Evolutionary conservation across 306 rosid species (phyloP), one percentile per base, ranked within the genome.

Genomic region (Myrica gale): DNA sequence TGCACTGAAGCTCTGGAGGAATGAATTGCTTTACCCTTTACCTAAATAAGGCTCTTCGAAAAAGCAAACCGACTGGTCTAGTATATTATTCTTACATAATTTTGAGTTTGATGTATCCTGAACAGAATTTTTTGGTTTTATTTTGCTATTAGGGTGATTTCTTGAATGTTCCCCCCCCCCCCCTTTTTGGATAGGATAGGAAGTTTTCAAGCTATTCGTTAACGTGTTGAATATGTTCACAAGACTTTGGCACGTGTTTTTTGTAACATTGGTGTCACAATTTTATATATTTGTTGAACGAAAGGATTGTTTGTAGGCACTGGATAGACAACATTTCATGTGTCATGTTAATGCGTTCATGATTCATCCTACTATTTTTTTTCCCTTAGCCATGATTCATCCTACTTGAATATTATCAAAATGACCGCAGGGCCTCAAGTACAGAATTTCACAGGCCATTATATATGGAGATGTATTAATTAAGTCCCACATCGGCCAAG

Each of bases 1-100:
- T 57, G 84, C 74, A 68, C 51, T 45, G 79, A 76, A 82, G 81
- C 86, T 77, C 74, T 83, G 76, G n/a, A 79, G 79, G 73, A 71
- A 74, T 81, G 87, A 68, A 62, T 42, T 73, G 81, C 70, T 83
- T 63, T 71, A 60, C 20, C 41, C 9, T 23, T 78, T 69, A 51
- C 63, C 73, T 73, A 73, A 57, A 61, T 81, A 80, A 43, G 78
- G 76, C 10, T 71, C 52, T 47, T 23, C 56, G 75, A 77, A 44
- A 17, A n/a, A 46, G 81, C 72, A 74, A 69, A 54, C 53, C 21
- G 74, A 72, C 74, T 63, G 76, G 76, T 72, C 71, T 73, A 81
- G 41, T 75, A 78, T 80, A 75, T 80, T 66, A 84, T 81, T 79
- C 44, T 76, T 68, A 69, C 69, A 39, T 51, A 51, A 65, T 48